A percentile compares a stretch with the other conserved stretches of the same genome.
Evolutionary conservation across 805 yeast genomes (phyloP).

Genomic region (Lachancea kluyveri): DNA sequence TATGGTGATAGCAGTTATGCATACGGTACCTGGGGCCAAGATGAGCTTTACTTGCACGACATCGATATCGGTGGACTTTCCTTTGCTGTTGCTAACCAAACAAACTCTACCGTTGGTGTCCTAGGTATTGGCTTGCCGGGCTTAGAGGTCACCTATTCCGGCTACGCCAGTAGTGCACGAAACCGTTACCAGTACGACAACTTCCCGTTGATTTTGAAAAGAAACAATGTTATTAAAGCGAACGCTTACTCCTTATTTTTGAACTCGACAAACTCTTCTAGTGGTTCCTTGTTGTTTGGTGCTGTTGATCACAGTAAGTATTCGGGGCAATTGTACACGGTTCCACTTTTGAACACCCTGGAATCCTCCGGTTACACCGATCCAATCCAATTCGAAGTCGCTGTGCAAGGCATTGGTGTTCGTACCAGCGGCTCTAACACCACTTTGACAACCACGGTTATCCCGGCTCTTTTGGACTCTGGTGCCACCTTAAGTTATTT

Average conservation of each 20-base stretch:
- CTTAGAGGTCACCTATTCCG: slow-evolving; percentile 55
- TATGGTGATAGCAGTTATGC: slow-evolving; percentile 52
- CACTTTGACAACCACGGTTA: slow-evolving; percentile 21
- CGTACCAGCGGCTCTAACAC: slow-evolving; percentile 23
- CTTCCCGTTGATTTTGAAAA: slow-evolving; percentile 55
- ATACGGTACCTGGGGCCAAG: slow-evolving; percentile 41
- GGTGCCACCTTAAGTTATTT: slow-evolving; percentile 49
- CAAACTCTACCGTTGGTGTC: slow-evolving; percentile 63
- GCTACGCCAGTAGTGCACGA: slow-evolving; percentile 14
- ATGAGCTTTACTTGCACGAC: slow-evolving; percentile 50
- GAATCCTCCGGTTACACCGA: slow-evolving; percentile 11
- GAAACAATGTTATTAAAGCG: slow-evolving; percentile 49
- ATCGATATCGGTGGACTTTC: slow-evolving; percentile 43
- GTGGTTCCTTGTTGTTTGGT: slow-evolving; percentile 64
- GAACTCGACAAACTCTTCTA: slow-evolving; percentile 34
- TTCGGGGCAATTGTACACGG: slow-evolving; percentile 41
- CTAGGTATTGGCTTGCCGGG: slow-evolving; percentile 67
- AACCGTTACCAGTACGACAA: slow-evolving; percentile 48
- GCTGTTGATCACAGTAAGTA: slow-evolving; percentile 64
- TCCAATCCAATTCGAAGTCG: slow-evolving; percentile 22
- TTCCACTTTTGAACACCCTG: slow-evolving; percentile 44
- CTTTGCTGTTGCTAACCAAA: slow-evolving; percentile 66
- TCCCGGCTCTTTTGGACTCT: slow-evolving; percentile 45
- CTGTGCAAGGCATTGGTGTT: slow-evolving; percentile 26
- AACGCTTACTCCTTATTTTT: slow-evolving; percentile 59